Evolutionary conservation across 2,329 filamentous ascomycete species (phyloP), one percentile per base, ranked within the genome.

Genomic region (Aotearoamyces nothofagi): DNA sequence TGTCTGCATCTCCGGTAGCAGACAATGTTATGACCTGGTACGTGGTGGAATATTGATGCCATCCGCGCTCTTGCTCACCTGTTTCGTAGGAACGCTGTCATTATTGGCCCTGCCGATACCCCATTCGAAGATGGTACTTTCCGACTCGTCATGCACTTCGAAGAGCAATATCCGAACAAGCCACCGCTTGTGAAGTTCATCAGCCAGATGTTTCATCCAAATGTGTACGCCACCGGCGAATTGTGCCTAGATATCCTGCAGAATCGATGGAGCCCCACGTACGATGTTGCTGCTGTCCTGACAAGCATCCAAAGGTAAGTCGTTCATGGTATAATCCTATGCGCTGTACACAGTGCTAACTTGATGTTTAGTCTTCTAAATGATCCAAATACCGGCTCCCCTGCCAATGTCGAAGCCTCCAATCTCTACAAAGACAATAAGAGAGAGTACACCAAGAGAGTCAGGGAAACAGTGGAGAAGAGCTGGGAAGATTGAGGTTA

Each of bases 121-220:
- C 87, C 90, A 1, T 98, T 96, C 48, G 90, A 98, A 57, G 90
- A 98, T 54, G 90, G 90, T 38, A 98, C 90, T 13, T 98, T 98
- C 54, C 69, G 87, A 41, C 75, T 98, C 8, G 86, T 96, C 29
- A 96, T 98, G 87, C 84, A 94, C 51, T 98, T 98, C 45, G 90
- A 96, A 52, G 90, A 98, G 55, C 86, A 93, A 49, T 98, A 98
- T 47, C 90, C 90, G 16, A 98, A 96, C 60, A 96, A 96, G 54
- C 90, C 90, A 4, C 90, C 90, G 0, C 80, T 84, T 17, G 90
- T 96, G 58, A 96, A 96, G 52, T 98, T 98, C 54, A 92, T 98
- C 53, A 92, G 82, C 55, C 75, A 90, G 53, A 98, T 98, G 90
- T 98, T 98, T 56, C 90, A 98, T 47, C 90, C 90, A 11, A 98